These are phyloP conservation scores for Saccharomyces mikatae DNA, from an alignment of 805 yeast species.

Conservation along the genomic window DNA sequence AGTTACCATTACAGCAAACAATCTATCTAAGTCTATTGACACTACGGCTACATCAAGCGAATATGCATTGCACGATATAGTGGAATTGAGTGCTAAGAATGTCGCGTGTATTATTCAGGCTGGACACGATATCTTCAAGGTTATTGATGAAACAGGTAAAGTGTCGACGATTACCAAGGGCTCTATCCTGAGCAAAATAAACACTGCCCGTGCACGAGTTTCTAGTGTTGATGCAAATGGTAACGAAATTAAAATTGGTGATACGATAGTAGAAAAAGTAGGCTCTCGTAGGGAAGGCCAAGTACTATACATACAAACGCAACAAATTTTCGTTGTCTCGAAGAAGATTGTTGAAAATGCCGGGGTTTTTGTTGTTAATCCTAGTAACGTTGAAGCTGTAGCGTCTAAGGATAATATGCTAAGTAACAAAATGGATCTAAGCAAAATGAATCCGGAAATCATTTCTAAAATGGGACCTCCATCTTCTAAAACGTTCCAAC, in stretches of 20 bases:
- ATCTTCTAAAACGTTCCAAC: conserved; percentile 37
- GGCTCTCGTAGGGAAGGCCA: conserved; percentile 87
- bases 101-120: conserved; percentile 88
- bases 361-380: conserved; percentile 80
- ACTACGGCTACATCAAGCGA: conserved; percentile 66
- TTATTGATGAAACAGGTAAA: conserved; percentile 77
- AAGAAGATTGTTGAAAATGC: conserved; percentile 74
- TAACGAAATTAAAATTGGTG: conserved; percentile 79
- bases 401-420: conserved; percentile 70
- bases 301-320: conserved; percentile 78
- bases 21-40: conserved; percentile 85
- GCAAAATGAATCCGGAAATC: conserved; percentile 75
- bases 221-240: conserved; percentile 87
- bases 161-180: conserved; percentile 63
- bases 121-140: conserved; percentile 77
- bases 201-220: conserved; percentile 61
- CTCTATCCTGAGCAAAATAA: conserved; percentile 72
- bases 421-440: conserved; percentile 49
- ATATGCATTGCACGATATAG: conserved; percentile 82
- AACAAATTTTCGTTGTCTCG: conserved; percentile 69
- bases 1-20: conserved; percentile 86
- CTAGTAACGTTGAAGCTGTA: conserved; percentile 70
- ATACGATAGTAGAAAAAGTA: conserved; percentile 75
- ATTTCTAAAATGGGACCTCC: conserved; percentile 47
- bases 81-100: conserved; percentile 73